A percentile compares a stretch with the other conserved stretches of the same genome.
phyloP scores from a whole-genome alignment of 2,329 filamentous ascomycete genomes.

The Verticillium nonalfalfae region DNA sequence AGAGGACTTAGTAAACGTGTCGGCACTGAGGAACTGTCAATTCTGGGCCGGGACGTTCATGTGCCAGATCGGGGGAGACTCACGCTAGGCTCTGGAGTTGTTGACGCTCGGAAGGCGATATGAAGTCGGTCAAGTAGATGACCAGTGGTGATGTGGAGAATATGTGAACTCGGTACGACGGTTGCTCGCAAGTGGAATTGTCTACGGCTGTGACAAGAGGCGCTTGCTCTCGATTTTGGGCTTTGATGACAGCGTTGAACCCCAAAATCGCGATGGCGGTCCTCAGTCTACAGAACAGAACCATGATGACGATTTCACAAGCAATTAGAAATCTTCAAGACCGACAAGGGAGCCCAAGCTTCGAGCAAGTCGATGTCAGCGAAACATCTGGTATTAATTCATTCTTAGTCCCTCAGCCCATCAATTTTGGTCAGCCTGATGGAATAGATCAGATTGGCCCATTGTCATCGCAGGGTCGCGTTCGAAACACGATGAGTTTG shows the following conservation, averaged over 20 bases:
- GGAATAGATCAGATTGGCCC: neutral
- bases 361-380: neutral
- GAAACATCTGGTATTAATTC: neutral
- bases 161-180: conserved; percentile 33
- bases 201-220: neutral
- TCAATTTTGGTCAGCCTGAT: neutral
- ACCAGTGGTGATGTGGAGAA: conserved; percentile 42
- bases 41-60: neutral
- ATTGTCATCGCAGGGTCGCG: neutral
- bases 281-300: neutral
- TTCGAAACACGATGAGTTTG: neutral
- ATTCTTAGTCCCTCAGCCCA: neutral
- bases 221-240: neutral
- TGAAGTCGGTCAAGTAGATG: conserved; percentile 40
- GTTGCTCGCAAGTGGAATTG: conserved; percentile 17
- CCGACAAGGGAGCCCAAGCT: neutral
- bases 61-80: conserved; percentile 1
- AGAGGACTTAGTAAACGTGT: conserved; percentile 36
- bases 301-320: neutral
- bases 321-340: neutral
- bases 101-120: conserved; percentile 31
- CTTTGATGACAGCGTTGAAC: neutral
- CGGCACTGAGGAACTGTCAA: conserved; percentile 22
- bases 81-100: conserved; percentile 37
- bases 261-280: neutral